phyloP scores from a whole-genome alignment of 1,284 basidiomycete genomes.

The Melampsora allii-populina region DNA sequence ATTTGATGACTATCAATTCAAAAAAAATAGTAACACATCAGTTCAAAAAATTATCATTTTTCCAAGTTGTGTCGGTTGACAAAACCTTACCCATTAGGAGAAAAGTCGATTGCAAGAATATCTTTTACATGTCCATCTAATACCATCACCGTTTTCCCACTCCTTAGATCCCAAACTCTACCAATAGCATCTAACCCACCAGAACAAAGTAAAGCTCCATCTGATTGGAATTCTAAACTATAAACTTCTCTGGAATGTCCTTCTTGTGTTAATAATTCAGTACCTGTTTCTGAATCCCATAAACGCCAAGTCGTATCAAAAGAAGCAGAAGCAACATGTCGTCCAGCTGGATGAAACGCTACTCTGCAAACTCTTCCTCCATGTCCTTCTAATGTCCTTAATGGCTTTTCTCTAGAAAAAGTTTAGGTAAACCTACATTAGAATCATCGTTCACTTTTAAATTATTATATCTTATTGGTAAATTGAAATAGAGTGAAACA shows the following conservation, averaged over 20 bases:
- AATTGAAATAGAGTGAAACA: conserved; percentile 45
- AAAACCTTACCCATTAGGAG: conserved; percentile 77
- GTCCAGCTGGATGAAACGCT: conserved; percentile 90
- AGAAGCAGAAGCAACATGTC: conserved; percentile 87
- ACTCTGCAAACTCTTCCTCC: conserved; percentile 85
- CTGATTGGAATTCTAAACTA: conserved; percentile 88
- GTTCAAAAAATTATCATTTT: not conserved
- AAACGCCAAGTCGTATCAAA: conserved; percentile 98
- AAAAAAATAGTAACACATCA: conserved; percentile 13
- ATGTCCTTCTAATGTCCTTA: conserved; percentile 81
- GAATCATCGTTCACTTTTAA: conserved; percentile 17
- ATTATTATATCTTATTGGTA: not conserved
- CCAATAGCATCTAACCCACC: conserved; percentile 96
- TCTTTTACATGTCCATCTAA: conserved; percentile 95
- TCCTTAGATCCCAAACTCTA: conserved; percentile 92
- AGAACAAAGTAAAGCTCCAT: conserved; percentile 86
- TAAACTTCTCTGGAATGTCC: conserved; percentile 98
- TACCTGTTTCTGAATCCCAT: conserved; percentile 81
- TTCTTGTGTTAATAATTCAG: conserved; percentile 86
- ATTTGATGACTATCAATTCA: conserved; percentile 73
- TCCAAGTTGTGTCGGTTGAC: conserved; percentile 2
- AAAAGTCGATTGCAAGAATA: conserved; percentile 86
- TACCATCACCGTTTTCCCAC: conserved; percentile 95
- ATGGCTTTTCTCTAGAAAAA: conserved; percentile 64
- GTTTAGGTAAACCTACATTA: not conserved